Evolutionary conservation across 208 protist species (phyloP).

Genomic region (Acanthamoeba healyi): DNA sequence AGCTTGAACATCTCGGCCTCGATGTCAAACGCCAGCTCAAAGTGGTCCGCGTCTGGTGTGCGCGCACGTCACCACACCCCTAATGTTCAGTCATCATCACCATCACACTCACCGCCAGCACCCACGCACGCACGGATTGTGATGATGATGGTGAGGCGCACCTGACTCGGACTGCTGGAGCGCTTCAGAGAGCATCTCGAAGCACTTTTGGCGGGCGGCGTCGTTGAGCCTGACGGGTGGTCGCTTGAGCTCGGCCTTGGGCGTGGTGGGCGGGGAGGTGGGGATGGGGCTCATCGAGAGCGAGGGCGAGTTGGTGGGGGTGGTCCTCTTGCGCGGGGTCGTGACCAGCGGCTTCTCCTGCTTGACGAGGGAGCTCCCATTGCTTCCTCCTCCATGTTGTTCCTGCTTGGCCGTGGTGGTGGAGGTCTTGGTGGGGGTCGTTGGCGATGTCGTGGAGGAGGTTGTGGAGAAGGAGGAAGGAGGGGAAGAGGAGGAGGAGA

Average conservation of each 20-base stretch:
- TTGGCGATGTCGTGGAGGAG: too few species aligned
- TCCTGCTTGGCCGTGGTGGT: too few species aligned
- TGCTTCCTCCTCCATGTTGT: too few species aligned
- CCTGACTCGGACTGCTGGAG: not conserved
- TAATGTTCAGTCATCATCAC: not conserved
- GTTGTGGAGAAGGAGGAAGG: not conserved
- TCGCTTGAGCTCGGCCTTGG: not conserved
- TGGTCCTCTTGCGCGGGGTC: too few species aligned
- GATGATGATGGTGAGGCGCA: too few species aligned
- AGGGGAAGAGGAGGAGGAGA: not conserved
- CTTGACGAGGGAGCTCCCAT: too few species aligned
- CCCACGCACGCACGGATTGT: too few species aligned
- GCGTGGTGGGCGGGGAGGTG: not conserved
- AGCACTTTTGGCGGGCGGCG: not conserved
- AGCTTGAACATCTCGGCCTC: conserved; percentile 13
- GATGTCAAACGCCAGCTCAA: not conserved
- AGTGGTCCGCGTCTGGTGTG: conserved; percentile 1
- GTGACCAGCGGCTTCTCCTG: too few species aligned
- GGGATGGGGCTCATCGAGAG: not conserved
- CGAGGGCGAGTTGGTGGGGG: too few species aligned
- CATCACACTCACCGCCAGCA: not conserved
- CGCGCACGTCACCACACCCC: too few species aligned
- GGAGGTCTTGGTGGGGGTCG: too few species aligned
- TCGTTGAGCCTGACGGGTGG: not conserved
- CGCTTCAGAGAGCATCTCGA: not conserved